These are phyloP conservation scores for Thuidium tamariscinum DNA, from an alignment of 225 moss, liverwort and hornwort species.

Conservation along the genomic window DNA sequence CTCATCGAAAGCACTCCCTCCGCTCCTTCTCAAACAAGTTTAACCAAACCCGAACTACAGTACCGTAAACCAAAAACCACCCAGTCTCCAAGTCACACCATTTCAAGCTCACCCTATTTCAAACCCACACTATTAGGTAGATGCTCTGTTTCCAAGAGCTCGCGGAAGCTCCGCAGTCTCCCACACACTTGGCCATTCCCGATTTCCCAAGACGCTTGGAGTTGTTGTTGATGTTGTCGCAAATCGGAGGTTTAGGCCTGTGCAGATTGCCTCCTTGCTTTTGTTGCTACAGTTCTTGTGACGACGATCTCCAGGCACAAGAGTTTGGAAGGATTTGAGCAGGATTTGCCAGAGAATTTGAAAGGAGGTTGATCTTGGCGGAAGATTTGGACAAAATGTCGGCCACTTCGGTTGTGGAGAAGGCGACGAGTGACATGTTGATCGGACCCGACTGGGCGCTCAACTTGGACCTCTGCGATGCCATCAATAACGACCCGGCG, in stretches of 20 bases:
- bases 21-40: background rate
- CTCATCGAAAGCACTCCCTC: background rate
- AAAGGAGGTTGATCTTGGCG: background rate
- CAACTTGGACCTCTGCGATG: conserved; percentile 39
- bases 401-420: conserved; percentile 39
- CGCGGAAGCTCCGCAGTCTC: background rate
- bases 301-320: background rate
- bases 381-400: conserved; percentile 10
- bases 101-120: background rate
- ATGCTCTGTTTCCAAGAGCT: background rate
- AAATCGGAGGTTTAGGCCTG: background rate
- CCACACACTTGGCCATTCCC: background rate
- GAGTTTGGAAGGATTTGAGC: background rate
- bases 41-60: background rate
- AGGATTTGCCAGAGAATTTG: background rate
- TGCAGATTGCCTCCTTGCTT: background rate
- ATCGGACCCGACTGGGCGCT: conserved; percentile 49
- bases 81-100: background rate
- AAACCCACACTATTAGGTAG: background rate
- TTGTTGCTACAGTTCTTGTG: background rate
- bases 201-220: background rate
- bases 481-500: conserved; percentile 40
- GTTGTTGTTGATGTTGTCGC: background rate
- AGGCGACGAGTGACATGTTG: conserved; percentile 44
- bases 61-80: background rate